Conservation (phyloP, 192 early-diverging fungal genomes). For the Coemansia sp. region DNA sequence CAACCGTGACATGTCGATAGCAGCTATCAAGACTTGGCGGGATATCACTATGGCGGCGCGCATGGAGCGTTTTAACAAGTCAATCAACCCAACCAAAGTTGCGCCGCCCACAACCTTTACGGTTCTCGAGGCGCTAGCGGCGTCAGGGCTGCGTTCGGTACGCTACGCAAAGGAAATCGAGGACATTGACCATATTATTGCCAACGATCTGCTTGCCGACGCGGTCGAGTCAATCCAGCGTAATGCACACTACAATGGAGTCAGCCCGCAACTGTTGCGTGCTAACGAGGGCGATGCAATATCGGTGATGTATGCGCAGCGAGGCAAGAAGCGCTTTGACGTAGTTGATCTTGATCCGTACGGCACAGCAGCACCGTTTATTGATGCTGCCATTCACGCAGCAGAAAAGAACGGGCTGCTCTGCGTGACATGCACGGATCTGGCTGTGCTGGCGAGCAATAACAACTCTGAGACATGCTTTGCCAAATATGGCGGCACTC, state of each 20-base stretch:
- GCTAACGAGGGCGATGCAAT: conserved; percentile 85
- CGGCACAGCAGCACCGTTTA: conserved; percentile 91
- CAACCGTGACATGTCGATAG: conserved; percentile 97
- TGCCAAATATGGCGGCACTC: conserved; percentile 94
- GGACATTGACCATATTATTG: conserved; percentile 71
- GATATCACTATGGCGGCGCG: conserved; percentile 70
- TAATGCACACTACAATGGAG: conserved; percentile 82
- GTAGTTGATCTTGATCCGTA: conserved; percentile 97
- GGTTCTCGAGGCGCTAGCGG: conserved; percentile 91
- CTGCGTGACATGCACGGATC: conserved; percentile 97
- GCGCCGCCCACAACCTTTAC: conserved; percentile 47
- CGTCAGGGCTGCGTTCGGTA: conserved; percentile 90
- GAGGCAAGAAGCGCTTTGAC: conserved; percentile 65
- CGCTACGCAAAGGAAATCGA: conserved; percentile 96
- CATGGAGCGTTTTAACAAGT: conserved; percentile 58
- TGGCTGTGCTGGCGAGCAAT: conserved; percentile 88
- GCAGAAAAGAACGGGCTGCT: conserved; percentile 90
- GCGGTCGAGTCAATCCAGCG: conserved; percentile 85
- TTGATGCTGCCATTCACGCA: conserved; percentile 91
- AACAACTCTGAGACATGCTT: conserved; percentile 86
- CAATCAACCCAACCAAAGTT: conserved; percentile 40
- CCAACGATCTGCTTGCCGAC: conserved; percentile 88
- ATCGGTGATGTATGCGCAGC: conserved; percentile 68
- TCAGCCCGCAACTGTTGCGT: conserved; percentile 69
- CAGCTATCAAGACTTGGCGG: conserved; percentile 91